Conservation (phyloP, 2,329 filamentous ascomycete genomes). For the Colletotrichum eremochloae region DNA sequence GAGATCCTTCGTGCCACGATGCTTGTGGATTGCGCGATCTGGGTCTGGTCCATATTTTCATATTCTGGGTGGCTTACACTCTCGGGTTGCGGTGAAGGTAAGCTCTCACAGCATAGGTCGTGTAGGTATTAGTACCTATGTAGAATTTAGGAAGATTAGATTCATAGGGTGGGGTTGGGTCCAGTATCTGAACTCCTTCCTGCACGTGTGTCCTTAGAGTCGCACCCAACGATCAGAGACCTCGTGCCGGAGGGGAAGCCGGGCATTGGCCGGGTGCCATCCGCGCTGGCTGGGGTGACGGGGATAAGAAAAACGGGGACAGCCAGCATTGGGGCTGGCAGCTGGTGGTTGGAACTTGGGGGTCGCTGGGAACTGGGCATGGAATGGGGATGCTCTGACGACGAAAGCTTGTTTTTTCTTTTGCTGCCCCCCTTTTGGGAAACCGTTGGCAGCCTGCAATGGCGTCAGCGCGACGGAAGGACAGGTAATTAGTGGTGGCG, state of each 20-base stretch:
- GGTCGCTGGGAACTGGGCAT: neutral
- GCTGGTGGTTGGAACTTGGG: conserved; percentile 7
- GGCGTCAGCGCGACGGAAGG: conserved; percentile 24
- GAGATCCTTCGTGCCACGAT: conserved; percentile 31
- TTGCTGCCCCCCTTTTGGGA: neutral
- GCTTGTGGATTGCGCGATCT: conserved; percentile 15
- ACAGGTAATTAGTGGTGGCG: neutral
- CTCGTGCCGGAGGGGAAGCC: conserved; percentile 34
- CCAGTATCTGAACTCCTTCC: neutral
- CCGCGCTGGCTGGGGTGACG: neutral
- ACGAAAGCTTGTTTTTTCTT: conserved; percentile 39
- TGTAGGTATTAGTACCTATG: too few species aligned
- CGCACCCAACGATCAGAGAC: conserved; percentile 3
- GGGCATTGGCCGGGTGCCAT: conserved; percentile 33
- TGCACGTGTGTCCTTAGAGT: neutral
- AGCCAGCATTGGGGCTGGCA: conserved; percentile 20
- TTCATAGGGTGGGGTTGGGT: neutral
- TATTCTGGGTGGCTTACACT: neutral
- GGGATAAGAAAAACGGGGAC: neutral
- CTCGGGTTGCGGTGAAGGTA: conserved; percentile 30
- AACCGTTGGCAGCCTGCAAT: conserved; percentile 12
- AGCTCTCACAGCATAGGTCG: neutral
- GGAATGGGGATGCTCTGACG: conserved; percentile 4
- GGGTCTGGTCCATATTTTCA: neutral
- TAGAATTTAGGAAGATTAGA: neutral